These are phyloP conservation scores for Chaetoscypha palmicola DNA, from an alignment of 2,329 filamentous ascomycete species.

Conservation along the genomic window DNA sequence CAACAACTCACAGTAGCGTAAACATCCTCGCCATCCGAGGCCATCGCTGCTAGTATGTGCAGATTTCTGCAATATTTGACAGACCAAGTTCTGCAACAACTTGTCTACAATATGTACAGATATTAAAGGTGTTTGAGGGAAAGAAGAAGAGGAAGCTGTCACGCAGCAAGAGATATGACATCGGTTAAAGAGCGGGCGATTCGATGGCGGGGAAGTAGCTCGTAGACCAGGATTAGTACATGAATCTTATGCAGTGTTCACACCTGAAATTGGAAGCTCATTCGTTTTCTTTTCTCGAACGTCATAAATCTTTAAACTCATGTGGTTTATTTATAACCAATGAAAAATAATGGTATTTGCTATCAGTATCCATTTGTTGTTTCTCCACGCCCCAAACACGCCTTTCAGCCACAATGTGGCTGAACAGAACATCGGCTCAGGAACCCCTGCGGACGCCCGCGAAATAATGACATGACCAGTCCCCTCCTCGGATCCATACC, in stretches of 20 bases:
- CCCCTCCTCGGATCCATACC: not conserved
- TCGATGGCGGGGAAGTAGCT: no score
- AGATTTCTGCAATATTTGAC: not conserved
- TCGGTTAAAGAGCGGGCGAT: not conserved
- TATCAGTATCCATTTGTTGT: no score
- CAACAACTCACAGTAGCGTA: conserved; percentile 52
- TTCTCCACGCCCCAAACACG: not conserved
- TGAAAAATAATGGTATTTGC: no score
- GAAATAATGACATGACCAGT: not conserved
- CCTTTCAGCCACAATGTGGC: not conserved
- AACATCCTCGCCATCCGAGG: conserved; percentile 45
- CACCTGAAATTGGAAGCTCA: no score
- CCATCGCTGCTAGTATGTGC: conserved; percentile 30
- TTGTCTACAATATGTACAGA: not conserved
- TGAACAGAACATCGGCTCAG: not conserved
- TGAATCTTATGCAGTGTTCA: no score
- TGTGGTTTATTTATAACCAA: no score
- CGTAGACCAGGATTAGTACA: no score
- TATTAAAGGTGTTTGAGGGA: not conserved
- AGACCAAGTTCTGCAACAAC: conserved; percentile 5
- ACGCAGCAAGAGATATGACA: not conserved
- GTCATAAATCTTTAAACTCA: no score
- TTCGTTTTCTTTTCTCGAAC: no score
- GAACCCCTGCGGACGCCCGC: not conserved
- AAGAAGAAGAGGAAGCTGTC: not conserved